Conservation (phyloP, 768 basidiomycete species). For the Boletellus ananas region DNA sequence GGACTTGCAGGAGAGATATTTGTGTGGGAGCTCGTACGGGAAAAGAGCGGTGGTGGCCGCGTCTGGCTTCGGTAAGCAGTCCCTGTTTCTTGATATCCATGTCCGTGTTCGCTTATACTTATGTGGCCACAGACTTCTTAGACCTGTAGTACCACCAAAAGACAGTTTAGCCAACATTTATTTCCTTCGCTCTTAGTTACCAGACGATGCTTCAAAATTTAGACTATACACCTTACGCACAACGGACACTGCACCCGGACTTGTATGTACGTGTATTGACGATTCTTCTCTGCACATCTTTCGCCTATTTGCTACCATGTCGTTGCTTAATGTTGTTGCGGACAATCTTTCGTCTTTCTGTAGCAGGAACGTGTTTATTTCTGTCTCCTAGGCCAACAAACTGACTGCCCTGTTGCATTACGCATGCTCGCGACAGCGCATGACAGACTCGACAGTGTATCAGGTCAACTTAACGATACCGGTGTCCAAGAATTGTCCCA, state of each 20-base stretch:
- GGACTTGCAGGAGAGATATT: constrained; percentile 33
- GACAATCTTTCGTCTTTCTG: constrained; percentile 4
- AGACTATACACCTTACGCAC: constrained; percentile 14
- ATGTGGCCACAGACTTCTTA: constrained; percentile 17
- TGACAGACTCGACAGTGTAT: constrained; percentile 1
- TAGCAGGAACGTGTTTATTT: constrained; percentile 1
- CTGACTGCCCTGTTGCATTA: background rate
- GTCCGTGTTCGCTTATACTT: background rate
- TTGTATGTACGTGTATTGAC: constrained; percentile 12
- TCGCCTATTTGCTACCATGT: constrained; percentile 5
- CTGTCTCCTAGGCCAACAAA: background rate
- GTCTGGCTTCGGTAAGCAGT: constrained; percentile 61
- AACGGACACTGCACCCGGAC: constrained; percentile 12
- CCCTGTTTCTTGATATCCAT: background rate
- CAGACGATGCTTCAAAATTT: constrained; percentile 17
- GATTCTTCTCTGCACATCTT: background rate
- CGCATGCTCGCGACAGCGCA: background rate
- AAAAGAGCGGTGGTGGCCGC: constrained; percentile 55
- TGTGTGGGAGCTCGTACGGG: constrained; percentile 56
- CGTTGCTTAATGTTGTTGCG: constrained; percentile 15
- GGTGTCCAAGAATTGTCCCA: constrained; percentile 54
- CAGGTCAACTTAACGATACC: constrained; percentile 50
- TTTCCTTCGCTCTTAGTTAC: constrained; percentile 17
- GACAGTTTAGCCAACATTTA: constrained; percentile 21
- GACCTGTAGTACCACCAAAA: constrained; percentile 17